phyloP scores from a whole-genome alignment of 257 asterid species.

The Solanum lycopersicoides region DNA sequence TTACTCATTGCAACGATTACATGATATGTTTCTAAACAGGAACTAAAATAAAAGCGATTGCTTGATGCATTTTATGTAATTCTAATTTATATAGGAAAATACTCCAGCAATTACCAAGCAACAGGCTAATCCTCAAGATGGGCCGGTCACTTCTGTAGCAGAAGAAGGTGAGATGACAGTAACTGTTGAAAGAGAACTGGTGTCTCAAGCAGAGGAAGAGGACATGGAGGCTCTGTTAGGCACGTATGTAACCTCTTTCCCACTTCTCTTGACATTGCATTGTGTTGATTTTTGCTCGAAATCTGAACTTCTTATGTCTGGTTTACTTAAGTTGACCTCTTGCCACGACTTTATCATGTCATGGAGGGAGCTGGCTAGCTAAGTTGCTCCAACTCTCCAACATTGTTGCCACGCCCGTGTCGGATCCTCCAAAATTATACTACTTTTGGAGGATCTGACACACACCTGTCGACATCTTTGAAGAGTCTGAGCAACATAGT shows the following conservation, averaged over 20 bases:
- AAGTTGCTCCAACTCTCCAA: not conserved
- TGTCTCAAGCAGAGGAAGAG: slow-evolving; percentile 96
- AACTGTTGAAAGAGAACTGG: slow-evolving; percentile 94
- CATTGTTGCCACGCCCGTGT: not conserved
- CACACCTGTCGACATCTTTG: not conserved
- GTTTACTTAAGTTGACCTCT: not conserved
- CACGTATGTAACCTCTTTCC: slow-evolving; percentile 56
- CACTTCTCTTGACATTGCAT: not conserved
- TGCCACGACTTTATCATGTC: not conserved
- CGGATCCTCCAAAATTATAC: not conserved
- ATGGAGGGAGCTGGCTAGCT: not conserved
- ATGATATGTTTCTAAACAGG: not conserved
- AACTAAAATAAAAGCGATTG: not conserved
- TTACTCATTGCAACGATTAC: not conserved
- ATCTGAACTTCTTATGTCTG: not conserved
- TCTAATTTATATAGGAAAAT: slow-evolving; percentile 39
- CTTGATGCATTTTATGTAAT: not conserved
- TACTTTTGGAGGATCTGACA: not conserved
- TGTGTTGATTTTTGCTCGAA: not conserved
- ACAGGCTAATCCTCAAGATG: slow-evolving; percentile 40
- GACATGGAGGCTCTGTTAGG: slow-evolving; percentile 99
- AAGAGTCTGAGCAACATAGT: not conserved
- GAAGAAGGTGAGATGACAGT: slow-evolving; percentile 67
- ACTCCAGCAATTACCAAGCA: slow-evolving; percentile 50
- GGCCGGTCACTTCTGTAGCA: slow-evolving; percentile 14